phyloP scores from a whole-genome alignment of 106 monocot genomes.

The Dioscorea zingiberensis region DNA sequence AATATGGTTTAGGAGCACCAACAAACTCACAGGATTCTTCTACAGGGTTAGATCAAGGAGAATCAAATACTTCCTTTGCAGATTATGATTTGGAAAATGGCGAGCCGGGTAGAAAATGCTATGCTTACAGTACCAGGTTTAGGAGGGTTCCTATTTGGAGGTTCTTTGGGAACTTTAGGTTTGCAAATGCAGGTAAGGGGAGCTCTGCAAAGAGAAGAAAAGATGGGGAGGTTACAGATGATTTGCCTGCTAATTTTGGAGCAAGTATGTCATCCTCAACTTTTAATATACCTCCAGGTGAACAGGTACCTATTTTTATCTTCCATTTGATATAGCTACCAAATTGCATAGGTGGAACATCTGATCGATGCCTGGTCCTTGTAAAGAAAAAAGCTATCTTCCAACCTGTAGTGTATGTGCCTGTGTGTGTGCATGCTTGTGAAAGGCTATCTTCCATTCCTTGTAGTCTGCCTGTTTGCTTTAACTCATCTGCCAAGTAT shows the following conservation, averaged over 20 bases:
- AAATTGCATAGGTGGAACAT: neutral
- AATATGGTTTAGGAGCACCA: slow-evolving; percentile 8
- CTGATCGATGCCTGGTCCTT: neutral
- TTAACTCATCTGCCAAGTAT: no score
- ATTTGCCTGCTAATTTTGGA: slow-evolving; percentile 1
- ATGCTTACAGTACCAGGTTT: slow-evolving; percentile 16
- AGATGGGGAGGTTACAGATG: slow-evolving; percentile 50
- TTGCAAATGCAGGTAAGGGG: slow-evolving; percentile 16
- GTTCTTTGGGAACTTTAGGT: slow-evolving; percentile 37
- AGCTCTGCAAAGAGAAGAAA: slow-evolving; percentile 64
- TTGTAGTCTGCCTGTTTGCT: no score
- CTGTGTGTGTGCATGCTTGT: neutral
- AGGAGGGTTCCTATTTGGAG: slow-evolving; percentile 19
- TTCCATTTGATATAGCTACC: neutral
- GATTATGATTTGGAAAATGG: slow-evolving; percentile 27
- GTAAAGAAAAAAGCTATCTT: neutral
- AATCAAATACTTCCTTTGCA: neutral
- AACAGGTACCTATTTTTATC: slow-evolving; percentile 19
- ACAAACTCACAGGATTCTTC: neutral
- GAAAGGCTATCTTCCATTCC: no score
- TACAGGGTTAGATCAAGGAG: neutral
- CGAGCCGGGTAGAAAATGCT: slow-evolving; percentile 14
- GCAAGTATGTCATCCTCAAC: slow-evolving; percentile 9
- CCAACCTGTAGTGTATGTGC: neutral
- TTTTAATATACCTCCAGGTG: slow-evolving; percentile 7